A percentile compares a stretch with the other conserved stretches of the same genome.
Evolutionary conservation across 1,284 basidiomycete species (phyloP).

Genomic region (Sporisorium scitamineum): DNA sequence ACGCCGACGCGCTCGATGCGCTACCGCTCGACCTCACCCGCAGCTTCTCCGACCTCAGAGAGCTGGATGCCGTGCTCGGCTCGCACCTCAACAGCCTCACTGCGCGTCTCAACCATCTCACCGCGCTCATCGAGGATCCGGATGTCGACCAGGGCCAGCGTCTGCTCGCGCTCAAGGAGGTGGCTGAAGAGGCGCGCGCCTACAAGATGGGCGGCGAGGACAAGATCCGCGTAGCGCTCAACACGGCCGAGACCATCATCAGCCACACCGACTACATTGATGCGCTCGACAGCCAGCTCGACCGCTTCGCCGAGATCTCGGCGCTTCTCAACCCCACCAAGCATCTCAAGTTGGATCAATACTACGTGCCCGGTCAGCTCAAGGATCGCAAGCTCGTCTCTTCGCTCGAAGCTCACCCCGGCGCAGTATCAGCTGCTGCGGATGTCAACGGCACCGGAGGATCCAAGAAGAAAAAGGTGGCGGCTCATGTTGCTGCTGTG

Average conservation of each 20-base stretch:
- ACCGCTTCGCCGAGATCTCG: slow-evolving; percentile 56
- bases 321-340: slow-evolving; percentile 50
- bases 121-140: slow-evolving; percentile 73
- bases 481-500: slow-evolving; percentile 20
- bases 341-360: slow-evolving; percentile 54
- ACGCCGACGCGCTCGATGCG: slow-evolving; percentile 85
- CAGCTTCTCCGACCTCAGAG: slow-evolving; percentile 92
- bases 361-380: slow-evolving; percentile 33
- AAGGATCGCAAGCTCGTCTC: slow-evolving; percentile 56
- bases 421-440: slow-evolving; percentile 10
- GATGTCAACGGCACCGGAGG: slow-evolving; percentile 23
- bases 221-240: slow-evolving; percentile 96
- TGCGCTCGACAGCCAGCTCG: slow-evolving; percentile 57
- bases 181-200: slow-evolving; percentile 89
- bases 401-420: slow-evolving; percentile 17
- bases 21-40: slow-evolving; percentile 93
- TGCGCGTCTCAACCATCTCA: slow-evolving; percentile 60
- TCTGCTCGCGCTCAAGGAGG: slow-evolving; percentile 87
- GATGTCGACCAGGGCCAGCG: slow-evolving; percentile 80
- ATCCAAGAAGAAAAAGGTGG: slow-evolving; percentile 50
- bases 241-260: slow-evolving; percentile 82
- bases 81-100: slow-evolving; percentile 65
- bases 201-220: slow-evolving; percentile 97
- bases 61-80: slow-evolving; percentile 96
- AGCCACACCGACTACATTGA: slow-evolving; percentile 68